phyloP scores from a whole-genome alignment of 352 stramenopile genomes.

The Sclerospora graminicola region DNA sequence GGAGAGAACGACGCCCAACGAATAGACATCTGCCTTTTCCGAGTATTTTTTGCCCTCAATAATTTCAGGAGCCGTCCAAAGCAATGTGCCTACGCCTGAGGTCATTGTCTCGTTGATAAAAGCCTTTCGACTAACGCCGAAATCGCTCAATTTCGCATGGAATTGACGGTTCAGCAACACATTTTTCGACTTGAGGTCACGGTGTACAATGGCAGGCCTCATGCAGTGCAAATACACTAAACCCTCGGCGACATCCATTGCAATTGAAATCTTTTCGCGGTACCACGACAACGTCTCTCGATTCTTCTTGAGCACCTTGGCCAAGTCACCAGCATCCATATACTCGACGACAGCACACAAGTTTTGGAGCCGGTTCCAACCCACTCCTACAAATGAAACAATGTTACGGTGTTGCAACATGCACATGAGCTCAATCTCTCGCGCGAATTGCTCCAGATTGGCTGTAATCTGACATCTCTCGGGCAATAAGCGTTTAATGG shows the following conservation, averaged over 20 bases:
- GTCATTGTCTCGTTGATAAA: conserved; percentile 67
- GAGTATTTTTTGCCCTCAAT: conserved; percentile 81
- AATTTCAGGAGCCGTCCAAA: conserved; percentile 85
- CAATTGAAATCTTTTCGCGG: conserved; percentile 67
- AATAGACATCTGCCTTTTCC: conserved; percentile 85
- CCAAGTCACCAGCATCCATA: conserved; percentile 64
- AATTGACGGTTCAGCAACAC: conserved; percentile 59
- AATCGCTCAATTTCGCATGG: conserved; percentile 81
- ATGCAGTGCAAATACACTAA: conserved; percentile 79
- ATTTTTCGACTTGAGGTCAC: conserved; percentile 85
- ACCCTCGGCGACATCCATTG: conserved; percentile 72
- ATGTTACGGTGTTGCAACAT: conserved; percentile 67
- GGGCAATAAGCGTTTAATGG: conserved; percentile 59
- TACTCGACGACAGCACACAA: conserved; percentile 73
- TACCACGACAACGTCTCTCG: conserved; percentile 50
- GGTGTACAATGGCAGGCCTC: conserved; percentile 65
- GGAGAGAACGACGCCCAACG: conserved; percentile 72
- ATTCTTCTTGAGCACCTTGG: conserved; percentile 41
- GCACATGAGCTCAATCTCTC: conserved; percentile 66
- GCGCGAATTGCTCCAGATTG: conserved; percentile 54
- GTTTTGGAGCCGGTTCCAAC: conserved; percentile 53
- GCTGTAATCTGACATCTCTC: conserved; percentile 42
- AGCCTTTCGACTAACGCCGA: conserved; percentile 72
- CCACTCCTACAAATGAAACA: conserved; percentile 62
- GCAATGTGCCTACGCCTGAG: conserved; percentile 63